Evolutionary conservation across 2,329 filamentous ascomycete species (phyloP), one percentile per base, ranked within the genome.

Genomic region (Neonectria ditissima): DNA sequence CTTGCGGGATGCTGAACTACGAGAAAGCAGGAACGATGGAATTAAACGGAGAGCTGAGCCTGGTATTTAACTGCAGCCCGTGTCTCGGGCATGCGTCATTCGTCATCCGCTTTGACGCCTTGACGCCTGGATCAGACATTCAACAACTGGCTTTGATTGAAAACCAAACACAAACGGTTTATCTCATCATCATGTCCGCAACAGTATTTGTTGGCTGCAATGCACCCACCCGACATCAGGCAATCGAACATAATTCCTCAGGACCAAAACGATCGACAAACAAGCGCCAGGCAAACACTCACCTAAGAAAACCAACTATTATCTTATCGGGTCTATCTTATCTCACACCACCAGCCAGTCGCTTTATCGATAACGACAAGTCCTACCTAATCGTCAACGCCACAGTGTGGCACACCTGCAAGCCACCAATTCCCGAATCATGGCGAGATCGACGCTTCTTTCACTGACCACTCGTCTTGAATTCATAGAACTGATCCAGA

Each of bases 81-180:
- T 41, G 37, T 41, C 37, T 11, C 11, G n/a, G 8, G 8, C 37
- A 41, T 18, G 37, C 37, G 37, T 41, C 51, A 68, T 73, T 67
- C 67, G 70, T 73, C 68, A 71, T 62, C 57, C 59, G 58, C n/a
- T 22, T 63, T 63, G 60, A 54, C 64, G 62, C n/a, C 26, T 63
- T 63, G 60, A 54, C 64, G 62, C 68, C 69, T 71, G 14, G 44
- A 44, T 43, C 47, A 47, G 34, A 26, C 14, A 30, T 32, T 20
- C 11, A 20, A 10, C n/a, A 20, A 50, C 26, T 18, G 16, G 9
- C 18, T 13, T 16, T 18, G 18, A 32, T 20, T n/a, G n/a, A 4
- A 18, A 5, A 14, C 20, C 26, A 2, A 2, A 22, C 28, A n/a
- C n/a, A 48, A 22, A 32, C 10, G 1, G 26, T 5, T 14, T 32